These are phyloP conservation scores for Gymnopus androsaceus DNA, from an alignment of 1,284 basidiomycete genomes.

Conservation along the genomic window DNA sequence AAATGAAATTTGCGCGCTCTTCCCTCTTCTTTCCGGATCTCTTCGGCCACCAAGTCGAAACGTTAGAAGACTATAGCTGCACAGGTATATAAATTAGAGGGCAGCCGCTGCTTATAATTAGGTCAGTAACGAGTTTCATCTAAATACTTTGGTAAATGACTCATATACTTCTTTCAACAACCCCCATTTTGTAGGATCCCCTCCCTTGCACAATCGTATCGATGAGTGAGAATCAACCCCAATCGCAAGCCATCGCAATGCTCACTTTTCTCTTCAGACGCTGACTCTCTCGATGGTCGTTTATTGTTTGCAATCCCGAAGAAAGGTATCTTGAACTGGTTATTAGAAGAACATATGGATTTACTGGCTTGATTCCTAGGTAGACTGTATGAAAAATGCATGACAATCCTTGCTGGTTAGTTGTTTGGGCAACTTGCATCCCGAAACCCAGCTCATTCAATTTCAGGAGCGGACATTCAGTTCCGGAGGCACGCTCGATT, in stretches of 20 bases:
- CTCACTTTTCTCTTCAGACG: slow-evolving; percentile 35
- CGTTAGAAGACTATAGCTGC: no score
- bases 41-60: no score
- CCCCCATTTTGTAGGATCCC: no score
- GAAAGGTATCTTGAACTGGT: slow-evolving; percentile 66
- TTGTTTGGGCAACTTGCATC: slow-evolving; percentile 11
- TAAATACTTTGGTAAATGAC: no score
- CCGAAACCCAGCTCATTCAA: neutral
- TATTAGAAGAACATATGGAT: slow-evolving; percentile 1
- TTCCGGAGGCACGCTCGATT: slow-evolving; percentile 88
- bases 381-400: slow-evolving; percentile 90
- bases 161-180: no score
- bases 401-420: slow-evolving; percentile 81
- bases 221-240: neutral
- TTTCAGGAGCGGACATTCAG: slow-evolving; percentile 90
- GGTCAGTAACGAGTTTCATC: no score
- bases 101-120: no score
- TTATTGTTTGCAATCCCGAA: slow-evolving; percentile 96
- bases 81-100: no score
- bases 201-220: no score
- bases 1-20: no score
- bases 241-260: no score
- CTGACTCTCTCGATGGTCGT: slow-evolving; percentile 58
- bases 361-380: slow-evolving; percentile 45
- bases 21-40: no score